A percentile compares a stretch with the other conserved stretches of the same genome.
These are phyloP conservation scores for Zizania palustris DNA, from an alignment of 202 grass and related monocot genomes.

Conservation along the genomic window DNA sequence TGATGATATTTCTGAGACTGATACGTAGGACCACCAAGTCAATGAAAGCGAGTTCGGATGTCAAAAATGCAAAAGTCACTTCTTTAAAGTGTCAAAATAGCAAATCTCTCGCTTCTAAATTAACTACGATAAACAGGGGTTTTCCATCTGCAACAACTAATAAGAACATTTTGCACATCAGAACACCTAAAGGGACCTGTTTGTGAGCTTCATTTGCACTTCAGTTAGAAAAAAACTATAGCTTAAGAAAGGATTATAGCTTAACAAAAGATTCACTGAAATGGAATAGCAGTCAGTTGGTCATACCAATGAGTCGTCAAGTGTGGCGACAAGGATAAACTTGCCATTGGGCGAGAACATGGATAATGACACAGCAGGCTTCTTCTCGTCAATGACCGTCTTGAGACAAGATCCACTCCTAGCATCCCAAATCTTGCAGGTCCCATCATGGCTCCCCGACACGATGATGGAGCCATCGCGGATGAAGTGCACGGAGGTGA, in stretches of 20 bases:
- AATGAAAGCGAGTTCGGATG: too few species aligned
- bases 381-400: conserved; percentile 80
- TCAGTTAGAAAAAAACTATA: not conserved
- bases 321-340: conserved; percentile 74
- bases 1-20: too few species aligned
- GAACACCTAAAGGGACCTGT: not conserved
- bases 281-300: not conserved
- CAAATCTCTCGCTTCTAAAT: too few species aligned
- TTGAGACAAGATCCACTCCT: conserved; percentile 65
- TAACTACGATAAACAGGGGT: not conserved
- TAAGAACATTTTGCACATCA: not conserved
- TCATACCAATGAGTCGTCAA: conserved; percentile 79
- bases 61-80: too few species aligned
- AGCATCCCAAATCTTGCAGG: conserved; percentile 96
- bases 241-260: not conserved
- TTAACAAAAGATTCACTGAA: not conserved
- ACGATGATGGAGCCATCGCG: conserved; percentile 88
- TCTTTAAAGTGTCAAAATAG: too few species aligned
- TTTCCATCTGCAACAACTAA: conserved; percentile 5
- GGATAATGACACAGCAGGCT: conserved; percentile 69
- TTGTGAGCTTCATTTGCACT: not conserved
- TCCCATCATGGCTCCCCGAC: conserved; percentile 83
- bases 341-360: conserved; percentile 98
- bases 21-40: too few species aligned
- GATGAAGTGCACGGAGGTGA: conserved; percentile 90